Percentiles rank a stretch among this genome's conserved stretches.
Evolutionary conservation across 176 grass and related monocot species (phyloP).

Genomic region (Phyllostachys edulis): DNA sequence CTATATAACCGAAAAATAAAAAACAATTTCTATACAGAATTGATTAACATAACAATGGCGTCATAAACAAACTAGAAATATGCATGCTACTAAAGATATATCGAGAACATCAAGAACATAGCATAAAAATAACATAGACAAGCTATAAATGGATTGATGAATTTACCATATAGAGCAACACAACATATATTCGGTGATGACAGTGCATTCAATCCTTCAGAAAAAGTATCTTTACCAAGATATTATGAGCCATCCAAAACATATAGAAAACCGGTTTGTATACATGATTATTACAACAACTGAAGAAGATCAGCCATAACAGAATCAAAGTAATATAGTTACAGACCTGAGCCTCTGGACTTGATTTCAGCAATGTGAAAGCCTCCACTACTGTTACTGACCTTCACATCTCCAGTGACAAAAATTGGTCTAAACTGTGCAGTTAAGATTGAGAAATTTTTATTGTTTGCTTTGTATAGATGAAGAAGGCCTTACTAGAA

Average conservation of each 20-base stretch:
- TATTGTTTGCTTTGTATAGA: too few relatives aligned
- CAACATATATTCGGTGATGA: slow-evolving; percentile 13
- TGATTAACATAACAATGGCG: not conserved
- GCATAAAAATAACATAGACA: not conserved
- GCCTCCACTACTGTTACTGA: slow-evolving; percentile 48
- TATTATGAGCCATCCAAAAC: too few relatives aligned
- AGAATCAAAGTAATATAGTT: too few relatives aligned
- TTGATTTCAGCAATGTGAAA: slow-evolving; percentile 19
- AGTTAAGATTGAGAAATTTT: too few relatives aligned
- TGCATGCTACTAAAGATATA: not conserved
- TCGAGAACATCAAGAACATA: not conserved
- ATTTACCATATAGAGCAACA: not conserved
- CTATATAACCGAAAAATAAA: not conserved
- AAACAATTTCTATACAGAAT: not conserved
- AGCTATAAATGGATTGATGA: not conserved
- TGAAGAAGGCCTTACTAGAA: too few relatives aligned
- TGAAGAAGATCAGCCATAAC: too few relatives aligned
- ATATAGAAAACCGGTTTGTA: too few relatives aligned
- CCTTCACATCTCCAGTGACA: too few relatives aligned
- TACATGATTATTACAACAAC: too few relatives aligned
- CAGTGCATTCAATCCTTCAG: too few relatives aligned
- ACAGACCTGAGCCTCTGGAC: too few relatives aligned
- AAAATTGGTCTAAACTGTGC: too few relatives aligned
- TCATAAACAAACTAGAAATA: not conserved
- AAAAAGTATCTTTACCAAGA: not conserved